Evolutionary conservation across 495 filamentous ascomycete species (phyloP), one percentile per base, ranked within the genome.

Genomic region (Cercophora newfieldiana): DNA sequence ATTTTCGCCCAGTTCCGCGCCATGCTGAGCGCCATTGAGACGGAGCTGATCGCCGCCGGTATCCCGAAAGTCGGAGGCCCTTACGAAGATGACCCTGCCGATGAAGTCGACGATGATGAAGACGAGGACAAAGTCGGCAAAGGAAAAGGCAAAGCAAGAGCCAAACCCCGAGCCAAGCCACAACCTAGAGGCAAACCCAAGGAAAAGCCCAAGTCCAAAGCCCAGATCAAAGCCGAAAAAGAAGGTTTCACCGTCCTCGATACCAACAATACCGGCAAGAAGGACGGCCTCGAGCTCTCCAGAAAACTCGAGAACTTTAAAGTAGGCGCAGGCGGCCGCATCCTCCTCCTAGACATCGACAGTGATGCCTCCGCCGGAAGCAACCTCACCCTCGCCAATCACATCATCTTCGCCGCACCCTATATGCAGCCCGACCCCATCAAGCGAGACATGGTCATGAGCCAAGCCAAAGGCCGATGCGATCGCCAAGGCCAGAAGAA

Each of bases 351-450:
- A 21, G 86, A 88, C 63, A 79, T 92, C 3, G 83, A 83, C 5
- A 80, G 82, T 63, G 86, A 84, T n/a, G 81, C 83, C 58, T 86
- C 91, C 19, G 85, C 91, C 8, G 92, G 92, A 29, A 74, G 85
- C 21, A 96, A 96, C 70, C 77, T 95, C 2, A 87, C 88, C 55
- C 82, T 84, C 47, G 90, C 91, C 0, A 93, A 91, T 63, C 92
- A 95, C 66, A 79, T 94, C 31, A 83, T 96, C 57, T 94, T 96
- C 72, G 75, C 89, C 12, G 84, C 82, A 0, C 91, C 92, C 1
- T 77, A 88, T 2, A 75, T 83, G 0, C 68, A 78, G 5, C 59
- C 30, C 8, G 80, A 84, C 1, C 82, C 89, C 56, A 78, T 87
- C 28, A 77, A 83, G 14, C 93, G 88, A 66, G 78, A 87, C 1